Conservation (phyloP, 2,329 filamentous ascomycete species). For the Monilinia vaccinii-corymbosi region DNA sequence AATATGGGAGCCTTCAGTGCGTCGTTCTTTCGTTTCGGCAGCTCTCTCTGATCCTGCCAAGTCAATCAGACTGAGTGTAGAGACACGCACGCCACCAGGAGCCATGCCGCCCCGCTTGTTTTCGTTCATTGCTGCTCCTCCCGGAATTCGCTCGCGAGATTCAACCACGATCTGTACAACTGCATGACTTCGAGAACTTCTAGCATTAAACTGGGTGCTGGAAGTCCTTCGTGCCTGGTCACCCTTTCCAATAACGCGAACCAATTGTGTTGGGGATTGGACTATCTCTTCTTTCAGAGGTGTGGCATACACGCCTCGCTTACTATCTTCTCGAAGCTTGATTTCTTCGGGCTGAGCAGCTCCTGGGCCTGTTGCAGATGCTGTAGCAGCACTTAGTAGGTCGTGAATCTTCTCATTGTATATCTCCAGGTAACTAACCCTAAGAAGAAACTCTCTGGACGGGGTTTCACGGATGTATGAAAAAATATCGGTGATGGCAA, state of each 20-base stretch:
- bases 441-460: slow-evolving; percentile 82
- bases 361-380: slow-evolving; percentile 41
- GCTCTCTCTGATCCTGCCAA: slow-evolving; percentile 93
- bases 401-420: slow-evolving; percentile 99
- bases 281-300: slow-evolving; percentile 98
- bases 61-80: slow-evolving; percentile 91
- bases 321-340: slow-evolving; percentile 92
- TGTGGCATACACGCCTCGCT: slow-evolving; percentile 90
- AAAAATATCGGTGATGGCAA: slow-evolving; percentile 98
- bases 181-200: slow-evolving; percentile 94
- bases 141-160: slow-evolving; percentile 74
- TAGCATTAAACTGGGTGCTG: slow-evolving; percentile 93
- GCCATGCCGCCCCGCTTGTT: slow-evolving; percentile 60
- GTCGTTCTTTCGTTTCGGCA: slow-evolving; percentile 86
- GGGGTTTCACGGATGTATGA: slow-evolving; percentile 98
- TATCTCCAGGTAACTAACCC: slow-evolving; percentile 97
- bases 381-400: slow-evolving; percentile 66
- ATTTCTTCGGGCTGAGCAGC: slow-evolving; percentile 75
- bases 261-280: slow-evolving; percentile 88
- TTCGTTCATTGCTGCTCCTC: slow-evolving; percentile 37
- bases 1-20: slow-evolving; percentile 93
- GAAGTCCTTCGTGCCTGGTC: slow-evolving; percentile 84
- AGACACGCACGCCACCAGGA: slow-evolving; percentile 89
- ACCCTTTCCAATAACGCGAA: slow-evolving; percentile 89
- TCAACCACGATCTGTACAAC: slow-evolving; percentile 99